Evolutionary conservation across 2,329 filamentous ascomycete genomes (phyloP), one percentile per base, ranked within the genome.

Genomic region (Epichloe scottii): DNA sequence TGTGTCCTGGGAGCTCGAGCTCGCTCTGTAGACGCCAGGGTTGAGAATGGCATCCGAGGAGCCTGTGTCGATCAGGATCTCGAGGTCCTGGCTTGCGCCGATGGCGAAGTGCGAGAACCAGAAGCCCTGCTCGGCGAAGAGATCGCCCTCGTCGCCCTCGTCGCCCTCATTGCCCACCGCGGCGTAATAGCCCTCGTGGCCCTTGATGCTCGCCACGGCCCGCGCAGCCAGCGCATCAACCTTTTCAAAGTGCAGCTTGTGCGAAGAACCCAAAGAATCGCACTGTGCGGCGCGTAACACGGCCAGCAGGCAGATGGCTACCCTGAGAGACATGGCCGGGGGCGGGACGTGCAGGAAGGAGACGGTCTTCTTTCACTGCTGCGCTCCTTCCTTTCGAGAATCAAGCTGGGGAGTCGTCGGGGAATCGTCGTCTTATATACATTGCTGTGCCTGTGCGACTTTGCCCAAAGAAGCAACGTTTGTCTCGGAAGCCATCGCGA

Each of bases 101-200:
- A 58, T 48, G 23, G 51, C 54, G 38, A 57, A 58, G 42, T 58
- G 51, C 17, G 55, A 53, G 43, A 57, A 59, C 57, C 55, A 59
- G 46, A 57, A 58, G 33, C 55, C 56, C 35, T 38, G 35, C n/a
- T 38, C 35, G 35, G 35, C 35, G n/a, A 38, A 38, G 12, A 38
- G 35, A 38, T 38, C 35, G 14, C 4, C 1, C n/a, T n/a, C 35
- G n/a, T n/a, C 8, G 14, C 6, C 35, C 14, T n/a, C n/a, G n/a
- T 38, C 35, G 14, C 4, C 1, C n/a, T n/a, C 35, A 38, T n/a
- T n/a, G 14, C 6, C 35, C 14, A n/a, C 5, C 14, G 35, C 35
- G n/a, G 35, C 35, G 35, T n/a, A n/a, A n/a, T n/a, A 0, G 26
- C 26, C 26, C 26, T 30, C 26, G 26, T 30, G 35, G n/a, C 35